Evolutionary conservation across 495 filamentous ascomycete genomes (phyloP).

Genomic region (Rhizodiscina lignyota): DNA sequence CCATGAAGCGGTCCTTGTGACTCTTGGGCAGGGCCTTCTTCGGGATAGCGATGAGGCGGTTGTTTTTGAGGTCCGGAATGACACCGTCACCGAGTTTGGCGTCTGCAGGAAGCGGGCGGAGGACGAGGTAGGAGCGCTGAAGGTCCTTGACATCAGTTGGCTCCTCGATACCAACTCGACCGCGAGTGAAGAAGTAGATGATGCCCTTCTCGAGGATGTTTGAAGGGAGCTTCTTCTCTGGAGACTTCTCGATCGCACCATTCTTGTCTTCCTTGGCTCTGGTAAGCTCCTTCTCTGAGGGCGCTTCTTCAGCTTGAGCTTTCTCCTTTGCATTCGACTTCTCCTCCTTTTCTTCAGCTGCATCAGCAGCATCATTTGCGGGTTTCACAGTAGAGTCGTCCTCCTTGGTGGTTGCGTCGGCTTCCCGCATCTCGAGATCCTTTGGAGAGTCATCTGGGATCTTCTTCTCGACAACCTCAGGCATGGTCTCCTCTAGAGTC

Average conservation of each 20-base stretch:
- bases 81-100: slow-evolving; percentile 48
- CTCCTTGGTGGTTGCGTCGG: too few species aligned
- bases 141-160: slow-evolving; percentile 57
- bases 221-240: slow-evolving; percentile 39
- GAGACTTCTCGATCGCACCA: slow-evolving; percentile 16
- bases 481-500: slow-evolving; percentile 22
- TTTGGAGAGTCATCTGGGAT: slow-evolving; percentile 5
- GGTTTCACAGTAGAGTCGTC: too few species aligned
- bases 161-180: slow-evolving; percentile 55
- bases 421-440: slow-evolving; percentile 11
- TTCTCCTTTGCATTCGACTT: slow-evolving; percentile 2
- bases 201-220: slow-evolving; percentile 80
- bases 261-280: slow-evolving; percentile 1
- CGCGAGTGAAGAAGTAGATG: slow-evolving; percentile 86
- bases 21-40: slow-evolving; percentile 76
- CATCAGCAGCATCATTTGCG: too few species aligned
- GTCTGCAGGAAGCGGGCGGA: slow-evolving; percentile 57
- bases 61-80: slow-evolving; percentile 46
- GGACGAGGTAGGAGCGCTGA: slow-evolving; percentile 64
- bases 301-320: background rate
- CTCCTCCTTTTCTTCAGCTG: slow-evolving; percentile 1
- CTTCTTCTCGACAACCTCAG: slow-evolving; percentile 4
- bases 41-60: slow-evolving; percentile 60
- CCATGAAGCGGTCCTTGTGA: slow-evolving; percentile 56
- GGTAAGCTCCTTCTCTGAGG: background rate